phyloP scores from a whole-genome alignment of 495 filamentous ascomycete genomes.

The Rusavskia elegans region DNA sequence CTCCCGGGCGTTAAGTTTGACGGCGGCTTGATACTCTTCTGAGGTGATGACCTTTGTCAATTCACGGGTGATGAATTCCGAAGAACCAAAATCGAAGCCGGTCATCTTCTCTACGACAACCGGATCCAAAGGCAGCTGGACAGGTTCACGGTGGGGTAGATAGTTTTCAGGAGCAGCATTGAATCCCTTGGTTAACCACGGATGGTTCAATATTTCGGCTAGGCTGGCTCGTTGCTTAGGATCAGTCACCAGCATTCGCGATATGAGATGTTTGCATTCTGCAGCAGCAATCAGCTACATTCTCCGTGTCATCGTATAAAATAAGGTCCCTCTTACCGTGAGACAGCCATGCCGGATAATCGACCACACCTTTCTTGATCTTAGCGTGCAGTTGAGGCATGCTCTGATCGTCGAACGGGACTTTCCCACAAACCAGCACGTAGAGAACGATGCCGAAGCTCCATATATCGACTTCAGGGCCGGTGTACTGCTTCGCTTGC shows the following conservation, averaged over 20 bases:
- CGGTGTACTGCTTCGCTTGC: conserved; percentile 86
- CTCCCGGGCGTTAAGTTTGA: conserved; percentile 52
- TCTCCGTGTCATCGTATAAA: not conserved
- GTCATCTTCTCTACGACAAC: conserved; percentile 85
- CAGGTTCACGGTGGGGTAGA: conserved; percentile 66
- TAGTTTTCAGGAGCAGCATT: conserved; percentile 75
- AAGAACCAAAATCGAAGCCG: conserved; percentile 88
- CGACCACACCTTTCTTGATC: conserved; percentile 93
- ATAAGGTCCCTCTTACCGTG: conserved; percentile 41
- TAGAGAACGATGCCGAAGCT: conserved; percentile 99
- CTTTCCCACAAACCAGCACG: conserved; percentile 93
- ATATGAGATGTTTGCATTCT: conserved; percentile 92
- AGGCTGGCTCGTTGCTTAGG: conserved; percentile 75
- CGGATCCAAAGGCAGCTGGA: conserved; percentile 70
- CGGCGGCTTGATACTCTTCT: conserved; percentile 76
- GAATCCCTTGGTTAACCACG: conserved; percentile 95
- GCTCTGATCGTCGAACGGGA: conserved; percentile 97
- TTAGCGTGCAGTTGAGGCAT: conserved; percentile 98
- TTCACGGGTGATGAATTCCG: conserved; percentile 66
- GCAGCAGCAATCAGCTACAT: conserved; percentile 16
- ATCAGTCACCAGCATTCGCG: conserved; percentile 92
- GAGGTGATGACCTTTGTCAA: conserved; percentile 75
- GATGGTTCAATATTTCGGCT: conserved; percentile 86
- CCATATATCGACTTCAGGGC: conserved; percentile 96
- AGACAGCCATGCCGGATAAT: conserved; percentile 88